Base-by-base conservation (phyloP, 139 green algal genomes). In the Chlorella ohadii region DNA sequence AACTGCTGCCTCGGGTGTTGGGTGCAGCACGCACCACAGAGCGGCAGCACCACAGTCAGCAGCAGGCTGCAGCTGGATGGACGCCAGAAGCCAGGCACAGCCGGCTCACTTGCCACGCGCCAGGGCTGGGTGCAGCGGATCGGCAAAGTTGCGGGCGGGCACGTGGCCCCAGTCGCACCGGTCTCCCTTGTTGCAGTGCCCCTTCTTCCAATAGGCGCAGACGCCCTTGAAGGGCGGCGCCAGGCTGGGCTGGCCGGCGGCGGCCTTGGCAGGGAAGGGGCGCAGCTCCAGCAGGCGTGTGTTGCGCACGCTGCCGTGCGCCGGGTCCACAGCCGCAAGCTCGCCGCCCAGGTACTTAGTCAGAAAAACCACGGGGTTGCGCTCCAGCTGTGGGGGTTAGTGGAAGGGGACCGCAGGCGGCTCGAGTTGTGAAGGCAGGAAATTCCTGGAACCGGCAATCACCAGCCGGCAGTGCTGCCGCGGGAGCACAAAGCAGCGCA, bases 201-300 rank as follows among this genome's bases (percentile, higher is more conserved):
- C 3, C 25, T 55, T 17, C 25, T 19, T 27, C 39, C 36, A 72
- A 33, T 23, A 34, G 12, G 16, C n/a, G 65, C 70, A 77, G 23
- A 17, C n/a, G 11, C 12, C 0, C 16, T 2, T 28, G 34, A 73
- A 47, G 34, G 34, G 34, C 19, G 67, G 67, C 33, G 20, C 17
- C 17, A 51, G 17, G 65, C 15, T 33, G 0, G 65, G 65, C 31
- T 28, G 39, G 65, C 67, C 67, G 2, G 34, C 67, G 34, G 7
- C 20, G 34, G 34, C 34, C 31, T 27, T 12, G 16, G 34, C 20
- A 23, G 34, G 16, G 27, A 82, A 82, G 25, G 76, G 76, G 55
- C 76, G 57, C 23, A 82, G 76, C 76, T 82, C 76, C 25, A 82
- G 59, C 57, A 82, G 25, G n/a, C 13, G 17, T 0, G 34, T 38